A percentile compares a stretch with the other conserved stretches of the same genome.
phyloP scores from a whole-genome alignment of 2,329 filamentous ascomycete species.

The Hymenoscyphus repandus region DNA sequence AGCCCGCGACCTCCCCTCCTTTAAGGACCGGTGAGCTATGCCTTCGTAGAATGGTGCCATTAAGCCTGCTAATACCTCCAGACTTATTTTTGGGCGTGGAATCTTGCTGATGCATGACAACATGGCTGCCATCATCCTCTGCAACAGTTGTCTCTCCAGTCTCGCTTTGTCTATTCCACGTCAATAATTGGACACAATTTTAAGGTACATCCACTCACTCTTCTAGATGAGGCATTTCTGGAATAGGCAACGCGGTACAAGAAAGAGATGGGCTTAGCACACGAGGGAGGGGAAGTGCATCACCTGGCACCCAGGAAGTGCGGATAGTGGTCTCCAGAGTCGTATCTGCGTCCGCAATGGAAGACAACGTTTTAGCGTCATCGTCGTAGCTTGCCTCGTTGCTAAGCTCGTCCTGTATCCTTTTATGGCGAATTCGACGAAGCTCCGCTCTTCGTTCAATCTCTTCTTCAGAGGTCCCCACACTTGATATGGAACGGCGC shows the following conservation, averaged over 20 bases:
- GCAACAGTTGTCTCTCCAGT: neutral
- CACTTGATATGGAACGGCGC: slow-evolving; percentile 37
- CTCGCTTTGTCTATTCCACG: neutral
- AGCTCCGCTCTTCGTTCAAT: slow-evolving; percentile 51
- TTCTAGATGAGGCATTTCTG: slow-evolving; percentile 11
- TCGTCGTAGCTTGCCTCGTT: slow-evolving; percentile 39
- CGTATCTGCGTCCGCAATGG: slow-evolving; percentile 7
- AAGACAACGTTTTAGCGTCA: slow-evolving; percentile 28
- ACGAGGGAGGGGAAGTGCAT: slow-evolving; percentile 9
- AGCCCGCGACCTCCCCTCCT: neutral
- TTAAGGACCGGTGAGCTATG: slow-evolving; percentile 21
- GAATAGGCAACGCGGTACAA: slow-evolving; percentile 9
- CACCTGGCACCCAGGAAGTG: slow-evolving; percentile 13
- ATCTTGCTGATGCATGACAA: neutral
- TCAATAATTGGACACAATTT: neutral
- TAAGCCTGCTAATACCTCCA: slow-evolving; percentile 11
- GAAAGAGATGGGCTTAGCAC: slow-evolving; percentile 6
- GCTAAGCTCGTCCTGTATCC: slow-evolving; percentile 54
- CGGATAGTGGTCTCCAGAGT: slow-evolving; percentile 3
- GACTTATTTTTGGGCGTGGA: neutral
- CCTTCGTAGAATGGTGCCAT: slow-evolving; percentile 12
- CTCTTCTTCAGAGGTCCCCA: slow-evolving; percentile 47
- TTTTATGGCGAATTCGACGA: slow-evolving; percentile 47
- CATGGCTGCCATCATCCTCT: neutral
- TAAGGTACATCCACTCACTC: slow-evolving; percentile 9